A percentile compares a stretch with the other conserved stretches of the same genome.
Conservation (phyloP, 177 flowering plant genomes). For the Telopea speciosissima region DNA sequence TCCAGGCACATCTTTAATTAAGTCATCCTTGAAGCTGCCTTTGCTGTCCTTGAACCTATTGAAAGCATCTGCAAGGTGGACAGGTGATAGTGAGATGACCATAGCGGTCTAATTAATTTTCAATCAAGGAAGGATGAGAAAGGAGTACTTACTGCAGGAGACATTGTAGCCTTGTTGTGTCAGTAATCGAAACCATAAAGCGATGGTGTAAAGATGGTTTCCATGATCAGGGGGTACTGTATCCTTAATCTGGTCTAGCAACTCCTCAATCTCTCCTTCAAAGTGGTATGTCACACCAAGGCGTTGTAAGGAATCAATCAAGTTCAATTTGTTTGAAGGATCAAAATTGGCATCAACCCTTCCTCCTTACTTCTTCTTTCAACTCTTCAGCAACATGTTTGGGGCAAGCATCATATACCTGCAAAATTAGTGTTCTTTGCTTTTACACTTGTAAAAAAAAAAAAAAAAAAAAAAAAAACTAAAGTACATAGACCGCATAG, state of each 20-base stretch:
- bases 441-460: no score
- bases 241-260: neutral
- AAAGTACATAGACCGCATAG: no score
- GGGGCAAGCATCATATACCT: neutral
- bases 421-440: neutral
- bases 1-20: no score
- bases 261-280: slow-evolving; percentile 6
- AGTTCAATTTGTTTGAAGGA: neutral
- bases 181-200: no score
- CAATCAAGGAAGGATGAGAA: no score
- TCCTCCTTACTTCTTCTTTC: slow-evolving; percentile 1
- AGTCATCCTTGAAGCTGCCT: neutral
- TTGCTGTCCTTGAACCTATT: neutral
- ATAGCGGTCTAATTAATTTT: no score
- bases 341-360: neutral
- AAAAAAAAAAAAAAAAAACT: no score
- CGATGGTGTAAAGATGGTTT: neutral
- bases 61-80: neutral
- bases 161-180: no score
- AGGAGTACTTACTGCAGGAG: no score
- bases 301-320: slow-evolving; percentile 10
- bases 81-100: no score
- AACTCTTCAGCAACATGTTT: neutral
- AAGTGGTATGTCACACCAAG: slow-evolving; percentile 15
- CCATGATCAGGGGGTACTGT: neutral